These are phyloP conservation scores for Solanum bulbocastanum DNA, from an alignment of 257 asterid species.

Conservation along the genomic window DNA sequence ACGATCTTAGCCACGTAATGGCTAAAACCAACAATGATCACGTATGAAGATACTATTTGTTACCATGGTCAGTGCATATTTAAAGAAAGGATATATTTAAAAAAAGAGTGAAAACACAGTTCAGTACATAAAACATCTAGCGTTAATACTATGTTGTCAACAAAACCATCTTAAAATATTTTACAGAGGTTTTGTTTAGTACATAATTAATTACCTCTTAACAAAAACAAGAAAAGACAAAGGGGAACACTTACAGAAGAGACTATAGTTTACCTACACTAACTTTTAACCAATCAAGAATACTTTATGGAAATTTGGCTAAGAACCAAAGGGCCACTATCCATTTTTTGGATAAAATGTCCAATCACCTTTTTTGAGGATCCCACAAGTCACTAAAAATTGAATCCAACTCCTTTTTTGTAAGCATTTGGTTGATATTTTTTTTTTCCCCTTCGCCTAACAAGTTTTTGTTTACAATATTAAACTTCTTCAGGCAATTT, in stretches of 20 bases:
- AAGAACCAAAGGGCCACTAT: background rate
- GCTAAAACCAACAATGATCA: background rate
- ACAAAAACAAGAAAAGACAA: background rate
- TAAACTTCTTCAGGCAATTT: constrained; percentile 48
- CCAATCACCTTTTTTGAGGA: background rate
- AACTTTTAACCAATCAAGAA: background rate
- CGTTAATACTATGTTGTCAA: too few species aligned
- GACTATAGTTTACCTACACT: background rate
- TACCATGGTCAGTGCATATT: too few species aligned
- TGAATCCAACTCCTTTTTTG: background rate
- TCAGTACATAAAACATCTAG: background rate
- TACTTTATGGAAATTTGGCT: background rate
- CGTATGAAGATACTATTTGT: background rate
- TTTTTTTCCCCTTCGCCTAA: background rate
- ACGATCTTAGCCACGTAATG: background rate
- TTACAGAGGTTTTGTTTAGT: background rate
- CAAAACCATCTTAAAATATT: background rate
- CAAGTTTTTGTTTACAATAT: background rate
- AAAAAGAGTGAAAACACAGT: fast-evolving
- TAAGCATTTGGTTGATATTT: background rate
- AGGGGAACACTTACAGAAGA: background rate
- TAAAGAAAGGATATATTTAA: too few species aligned
- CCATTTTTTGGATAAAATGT: background rate
- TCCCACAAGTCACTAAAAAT: constrained; percentile 6
- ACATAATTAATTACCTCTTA: background rate